Conservation (phyloP, 2,329 filamentous ascomycete genomes). For the Xylaria sp. region DNA sequence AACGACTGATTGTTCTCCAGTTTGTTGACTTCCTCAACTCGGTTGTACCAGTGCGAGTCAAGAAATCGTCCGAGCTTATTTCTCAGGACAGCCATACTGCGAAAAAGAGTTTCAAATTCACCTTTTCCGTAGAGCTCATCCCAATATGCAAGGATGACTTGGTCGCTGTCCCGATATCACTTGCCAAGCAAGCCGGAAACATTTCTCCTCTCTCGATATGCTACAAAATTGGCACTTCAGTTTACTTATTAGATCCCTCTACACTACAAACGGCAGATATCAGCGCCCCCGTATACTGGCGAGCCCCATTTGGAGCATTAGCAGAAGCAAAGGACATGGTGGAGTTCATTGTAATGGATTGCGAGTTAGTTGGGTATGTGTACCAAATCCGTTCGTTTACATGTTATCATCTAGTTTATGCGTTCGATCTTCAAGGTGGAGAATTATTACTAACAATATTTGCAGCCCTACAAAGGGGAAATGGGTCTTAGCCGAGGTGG, state of each 20-base stretch:
- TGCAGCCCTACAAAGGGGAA: constrained; percentile 75
- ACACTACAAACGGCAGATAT: constrained; percentile 93
- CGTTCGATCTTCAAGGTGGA: not conserved
- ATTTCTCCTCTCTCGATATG: constrained; percentile 89
- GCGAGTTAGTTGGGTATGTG: constrained; percentile 73
- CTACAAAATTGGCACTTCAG: constrained; percentile 85
- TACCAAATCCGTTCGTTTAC: not conserved
- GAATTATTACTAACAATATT: constrained; percentile 9
- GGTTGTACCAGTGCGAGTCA: constrained; percentile 79
- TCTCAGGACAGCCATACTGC: constrained; percentile 93
- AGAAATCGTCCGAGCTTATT: constrained; percentile 92
- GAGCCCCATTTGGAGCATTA: constrained; percentile 84
- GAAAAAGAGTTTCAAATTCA: constrained; percentile 93
- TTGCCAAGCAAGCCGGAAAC: constrained; percentile 89
- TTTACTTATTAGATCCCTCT: constrained; percentile 89
- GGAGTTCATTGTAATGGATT: constrained; percentile 95
- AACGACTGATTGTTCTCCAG: constrained; percentile 27
- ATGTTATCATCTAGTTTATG: not conserved
- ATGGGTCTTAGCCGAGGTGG: constrained; percentile 86
- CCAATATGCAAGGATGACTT: constrained; percentile 98
- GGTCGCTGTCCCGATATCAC: constrained; percentile 88
- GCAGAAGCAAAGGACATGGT: constrained; percentile 86
- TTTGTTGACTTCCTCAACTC: constrained; percentile 92
- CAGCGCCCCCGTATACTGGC: constrained; percentile 86
- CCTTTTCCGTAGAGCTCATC: constrained; percentile 87